Evolutionary conservation across 331 rosid species (phyloP), one percentile per base, ranked within the genome.

Genomic region (Malus hybrid): DNA sequence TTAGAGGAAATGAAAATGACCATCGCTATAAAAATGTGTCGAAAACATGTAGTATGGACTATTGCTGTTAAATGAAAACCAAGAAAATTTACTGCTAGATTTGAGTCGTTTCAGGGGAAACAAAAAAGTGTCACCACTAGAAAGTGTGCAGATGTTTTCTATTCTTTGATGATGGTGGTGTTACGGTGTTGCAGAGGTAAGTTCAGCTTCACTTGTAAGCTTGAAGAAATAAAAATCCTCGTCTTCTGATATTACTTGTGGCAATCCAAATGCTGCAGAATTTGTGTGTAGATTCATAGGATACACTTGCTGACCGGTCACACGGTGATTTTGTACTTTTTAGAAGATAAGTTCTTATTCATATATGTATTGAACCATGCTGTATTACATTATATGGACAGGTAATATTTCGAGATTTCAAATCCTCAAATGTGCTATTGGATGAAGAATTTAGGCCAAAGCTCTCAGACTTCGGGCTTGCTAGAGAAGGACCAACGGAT

Each of bases 391-490:
- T 82, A 9, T 15, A 68, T 75, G 68, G 34, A 73, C 62, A 94
- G 99, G 96, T 94, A 62, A 95, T 95, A 77, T 89, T 83, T 77
- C 84, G 97, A 66, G 97, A 92, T 83, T 95, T 95, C 83, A 95
- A 95, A 84, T 82, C 93, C 32, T 94, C 99, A 29, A 95, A 92
- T 75, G 97, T 92, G 76, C 80, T 95, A 16, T 71, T 95, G 88
- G 91, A 92, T 85, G 77, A 28, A 63, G 50, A 89, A 32, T 95
- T 95, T 75, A 80, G 78, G 50, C 85, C 99, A 64, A 95, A 92
- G 85, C 97, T 92, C 42, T 92, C 97, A 34, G 97, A 95, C 80
- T 95, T 95, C 22, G 97, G 97, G 72, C 97, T 95, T 61, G 99
- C 97, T 50, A 88, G 99, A 87, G 97, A 92, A 77, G 99, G 99